Base-by-base conservation (phyloP, 306 rosid genomes). In the Cucurbita maxima region DNA sequence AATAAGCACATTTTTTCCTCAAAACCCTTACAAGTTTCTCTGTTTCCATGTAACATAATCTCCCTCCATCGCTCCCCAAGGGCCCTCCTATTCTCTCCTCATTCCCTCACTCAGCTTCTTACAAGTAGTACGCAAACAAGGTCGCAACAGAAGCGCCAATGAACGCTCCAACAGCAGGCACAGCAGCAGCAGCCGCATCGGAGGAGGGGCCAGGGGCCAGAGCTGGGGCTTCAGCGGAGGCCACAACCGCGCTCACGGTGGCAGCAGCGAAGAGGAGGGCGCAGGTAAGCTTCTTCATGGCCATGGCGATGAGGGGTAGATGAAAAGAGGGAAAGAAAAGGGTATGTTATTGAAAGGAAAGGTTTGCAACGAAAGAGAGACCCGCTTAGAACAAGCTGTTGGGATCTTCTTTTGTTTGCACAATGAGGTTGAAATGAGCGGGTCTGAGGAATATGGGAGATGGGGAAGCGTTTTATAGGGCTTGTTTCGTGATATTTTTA, bases 61-160 rank as follows among this genome's bases (percentile, higher is more conserved):
- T 7, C 58, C 58, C 10, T 52, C n/a, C n/a, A 16, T 52, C 16
- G 19, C 18, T 51, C 55, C 15, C 55, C 55, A 48, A 48, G 1
- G 5, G 52, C 16, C 61, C 30, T 22, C 60, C 61, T 57, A 57
- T 57, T 57, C 37, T 10, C 9, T 30, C 6, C 64, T 58, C 54
- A 50, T 51, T 14, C n/a, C 52, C 8, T 52, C 20, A 5, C 20
- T 12, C 20, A 52, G 2, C 22, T 8, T 16, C 69, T 38, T 79
- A 80, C 40, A 77, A 76, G 75, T 76, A 78, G 79, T 76, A 71
- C 78, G 84, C 81, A 78, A 80, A 15, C 80, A 80, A 76, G 7
- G 86, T 82, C 68, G 75, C 57, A 41, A 80, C 15, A 0, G 84
- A 84, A 74, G 84, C 86, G 71, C 88, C 85, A 19, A 86, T 62